Percentiles rank a stretch among this genome's conserved stretches.
Conservation (phyloP, 768 basidiomycete species). For the Suillus placidus region DNA sequence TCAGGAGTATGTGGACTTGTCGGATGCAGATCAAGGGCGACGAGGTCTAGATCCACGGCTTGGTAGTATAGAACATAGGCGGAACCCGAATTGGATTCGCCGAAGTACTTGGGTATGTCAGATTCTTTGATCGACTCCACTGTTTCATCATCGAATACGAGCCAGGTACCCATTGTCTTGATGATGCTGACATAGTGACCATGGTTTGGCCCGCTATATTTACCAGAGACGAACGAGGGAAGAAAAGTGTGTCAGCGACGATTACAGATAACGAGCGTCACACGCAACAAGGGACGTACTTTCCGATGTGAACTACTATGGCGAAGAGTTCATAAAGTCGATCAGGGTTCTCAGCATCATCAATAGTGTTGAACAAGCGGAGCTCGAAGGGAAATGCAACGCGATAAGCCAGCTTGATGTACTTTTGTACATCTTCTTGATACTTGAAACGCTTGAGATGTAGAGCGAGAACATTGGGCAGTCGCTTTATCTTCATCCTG, state of each 20-base stretch:
- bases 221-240: constrained; percentile 21
- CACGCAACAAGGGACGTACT: constrained; percentile 57
- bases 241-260: constrained; percentile 16
- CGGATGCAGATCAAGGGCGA: constrained; percentile 65
- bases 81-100: constrained; percentile 83
- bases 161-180: constrained; percentile 82
- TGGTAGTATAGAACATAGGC: constrained; percentile 99
- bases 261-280: constrained; percentile 11
- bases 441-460: constrained; percentile 99
- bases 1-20: constrained; percentile 27
- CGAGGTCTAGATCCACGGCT: constrained; percentile 81
- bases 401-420: constrained; percentile 95
- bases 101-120: constrained; percentile 94
- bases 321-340: constrained; percentile 93
- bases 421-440: constrained; percentile 86
- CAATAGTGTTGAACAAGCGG: constrained; percentile 95
- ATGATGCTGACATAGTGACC: constrained; percentile 98
- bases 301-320: constrained; percentile 99
- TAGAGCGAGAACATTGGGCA: constrained; percentile 93
- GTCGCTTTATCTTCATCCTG: constrained; percentile 98
- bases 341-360: constrained; percentile 90
- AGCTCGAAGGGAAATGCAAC: constrained; percentile 96
- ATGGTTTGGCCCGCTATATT: constrained; percentile 88
- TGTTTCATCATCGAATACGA: constrained; percentile 94
- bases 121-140: constrained; percentile 85